Evolutionary conservation across 495 filamentous ascomycete species (phyloP), one percentile per base, ranked within the genome.

Genomic region (Aspergillus coremiiformis): DNA sequence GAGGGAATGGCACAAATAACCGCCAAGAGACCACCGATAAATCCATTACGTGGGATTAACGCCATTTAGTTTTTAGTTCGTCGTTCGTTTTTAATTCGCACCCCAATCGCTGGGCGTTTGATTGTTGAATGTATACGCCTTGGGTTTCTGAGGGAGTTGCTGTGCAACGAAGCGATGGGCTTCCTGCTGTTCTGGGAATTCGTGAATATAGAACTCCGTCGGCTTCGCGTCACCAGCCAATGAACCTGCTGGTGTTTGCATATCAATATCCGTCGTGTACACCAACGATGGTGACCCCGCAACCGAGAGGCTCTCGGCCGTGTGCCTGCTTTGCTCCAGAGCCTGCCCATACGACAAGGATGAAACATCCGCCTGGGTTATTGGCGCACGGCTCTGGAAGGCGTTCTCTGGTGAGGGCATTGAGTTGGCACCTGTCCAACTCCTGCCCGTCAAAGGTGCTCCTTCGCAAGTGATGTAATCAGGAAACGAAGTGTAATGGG

Each of bases 61-160:
- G 10, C 35, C 35, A 10, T 4, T 7, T 20, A 17, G 15, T 39
- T 39, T 39, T 19, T 8, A 37, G 5, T 15, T 35, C 32, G 6
- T 17, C 37, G 6, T 41, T 41, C 43, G 12, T 43, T 39, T 15
- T 10, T 12, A 14, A 35, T 35, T 51, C 43, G n/a, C 7, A 29
- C 27, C 45, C 32, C 10, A 50, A 57, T 72, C 61, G 47, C 58
- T 68, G 29, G 68, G 65, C 21, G 72, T 71, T 47, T 65, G 59
- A 53, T 74, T 72, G 53, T 69, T 67, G 59, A 77, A 77, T 26
- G 68, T 68, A 47, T 72, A 78, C 22, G 61, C 66, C 57, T 73
- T 73, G 11, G 68, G 64, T 51, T 68, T 68, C 33, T 73, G 69
- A 19, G 65, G 57, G 47, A 75, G 56, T 48, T 74, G 72, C 15